Evolutionary conservation across 441 rosid species (phyloP).

Genomic region (Bruguiera hainesii): DNA sequence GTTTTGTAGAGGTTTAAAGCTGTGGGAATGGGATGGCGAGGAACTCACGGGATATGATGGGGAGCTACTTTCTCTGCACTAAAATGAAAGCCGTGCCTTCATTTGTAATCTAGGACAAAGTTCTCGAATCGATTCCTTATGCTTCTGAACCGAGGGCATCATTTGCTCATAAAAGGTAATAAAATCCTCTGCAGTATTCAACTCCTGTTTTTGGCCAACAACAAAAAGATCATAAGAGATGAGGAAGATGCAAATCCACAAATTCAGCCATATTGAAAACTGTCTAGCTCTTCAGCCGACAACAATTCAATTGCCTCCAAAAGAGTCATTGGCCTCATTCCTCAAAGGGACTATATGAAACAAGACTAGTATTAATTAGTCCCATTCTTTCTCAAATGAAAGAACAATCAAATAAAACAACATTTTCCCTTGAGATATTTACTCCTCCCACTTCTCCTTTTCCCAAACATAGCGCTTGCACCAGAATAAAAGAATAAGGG

Average conservation of each 20-base stretch:
- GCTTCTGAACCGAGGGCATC: slow-evolving; percentile 67
- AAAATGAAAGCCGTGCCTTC: slow-evolving; percentile 80
- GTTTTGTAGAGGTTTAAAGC: too few relatives aligned
- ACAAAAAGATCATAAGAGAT: slow-evolving; percentile 17
- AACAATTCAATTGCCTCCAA: not conserved
- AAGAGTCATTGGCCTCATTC: not conserved
- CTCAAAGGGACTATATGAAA: not conserved
- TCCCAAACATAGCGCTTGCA: too few relatives aligned
- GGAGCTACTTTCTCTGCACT: slow-evolving; percentile 22
- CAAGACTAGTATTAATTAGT: too few relatives aligned
- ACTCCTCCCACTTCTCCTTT: too few relatives aligned
- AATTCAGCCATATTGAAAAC: not conserved
- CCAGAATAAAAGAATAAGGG: too few relatives aligned
- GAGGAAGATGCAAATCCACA: slow-evolving; percentile 1
- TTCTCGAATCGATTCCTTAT: slow-evolving; percentile 64
- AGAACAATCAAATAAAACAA: too few relatives aligned
- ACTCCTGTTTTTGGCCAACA: slow-evolving; percentile 48
- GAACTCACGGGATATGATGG: too few relatives aligned
- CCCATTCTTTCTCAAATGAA: too few relatives aligned
- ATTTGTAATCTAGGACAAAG: slow-evolving; percentile 72
- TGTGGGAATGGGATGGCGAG: too few relatives aligned
- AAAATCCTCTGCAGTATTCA: slow-evolving; percentile 90
- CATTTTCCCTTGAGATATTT: too few relatives aligned
- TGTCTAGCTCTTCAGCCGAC: not conserved
- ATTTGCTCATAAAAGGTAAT: slow-evolving; percentile 73